Conservation (phyloP, 2,329 filamentous ascomycete genomes). For the Helicocarpus griseus region DNA sequence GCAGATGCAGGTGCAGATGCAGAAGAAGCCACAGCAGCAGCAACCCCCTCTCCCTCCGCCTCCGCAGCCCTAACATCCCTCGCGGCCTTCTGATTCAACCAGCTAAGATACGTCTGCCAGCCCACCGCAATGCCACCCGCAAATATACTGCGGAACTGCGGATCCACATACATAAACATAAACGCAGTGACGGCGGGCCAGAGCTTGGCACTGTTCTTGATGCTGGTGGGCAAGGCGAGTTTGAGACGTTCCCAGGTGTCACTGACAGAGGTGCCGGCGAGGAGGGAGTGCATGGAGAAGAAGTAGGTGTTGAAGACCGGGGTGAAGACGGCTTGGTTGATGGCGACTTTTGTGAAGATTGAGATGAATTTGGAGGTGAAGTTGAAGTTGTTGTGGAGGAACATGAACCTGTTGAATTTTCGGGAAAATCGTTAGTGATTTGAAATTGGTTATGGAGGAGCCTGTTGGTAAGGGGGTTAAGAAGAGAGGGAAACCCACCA, state of each 20-base stretch:
- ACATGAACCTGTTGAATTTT: constrained; percentile 55
- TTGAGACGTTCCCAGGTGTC: constrained; percentile 62
- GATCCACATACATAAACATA: constrained; percentile 71
- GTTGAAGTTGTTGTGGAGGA: constrained; percentile 73
- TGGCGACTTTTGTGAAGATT: constrained; percentile 62
- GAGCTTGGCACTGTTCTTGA: constrained; percentile 71
- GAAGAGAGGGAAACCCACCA: constrained; percentile 49
- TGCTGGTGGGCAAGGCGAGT: constrained; percentile 65
- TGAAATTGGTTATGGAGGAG: neutral
- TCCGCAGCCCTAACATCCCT: constrained; percentile 37
- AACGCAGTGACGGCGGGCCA: constrained; percentile 85
- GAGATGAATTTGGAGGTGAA: constrained; percentile 63
- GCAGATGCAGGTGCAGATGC: neutral
- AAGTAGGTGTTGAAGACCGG: constrained; percentile 78
- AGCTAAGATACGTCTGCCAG: constrained; percentile 87
- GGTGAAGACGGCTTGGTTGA: constrained; percentile 75
- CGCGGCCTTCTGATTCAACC: constrained; percentile 66
- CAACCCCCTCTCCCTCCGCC: constrained; percentile 5
- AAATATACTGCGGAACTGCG: constrained; percentile 73
- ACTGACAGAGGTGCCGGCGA: constrained; percentile 55
- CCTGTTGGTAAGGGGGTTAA: neutral
- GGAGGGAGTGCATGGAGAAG: constrained; percentile 66
- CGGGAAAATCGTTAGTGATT: neutral
- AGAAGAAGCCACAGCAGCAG: neutral
- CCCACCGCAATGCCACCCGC: constrained; percentile 70